Evolutionary conservation across 169 alveolate genomes (phyloP).

Genomic region (Condylostoma magnum): DNA sequence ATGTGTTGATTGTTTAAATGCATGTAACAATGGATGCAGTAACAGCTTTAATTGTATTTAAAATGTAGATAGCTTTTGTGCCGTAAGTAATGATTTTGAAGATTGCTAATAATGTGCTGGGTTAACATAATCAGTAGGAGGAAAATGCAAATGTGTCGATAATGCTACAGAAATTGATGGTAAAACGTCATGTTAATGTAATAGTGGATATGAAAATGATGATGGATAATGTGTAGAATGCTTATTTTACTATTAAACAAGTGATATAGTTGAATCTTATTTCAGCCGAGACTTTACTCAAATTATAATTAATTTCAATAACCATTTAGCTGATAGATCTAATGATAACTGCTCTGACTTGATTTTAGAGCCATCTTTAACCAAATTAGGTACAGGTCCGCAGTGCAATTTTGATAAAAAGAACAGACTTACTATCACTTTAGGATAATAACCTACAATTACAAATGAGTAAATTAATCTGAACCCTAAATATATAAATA

Average conservation of each 20-base stretch:
- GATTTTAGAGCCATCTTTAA: too few relatives aligned
- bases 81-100: background rate
- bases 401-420: too few relatives aligned
- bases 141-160: background rate
- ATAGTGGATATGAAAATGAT: background rate
- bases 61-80: background rate
- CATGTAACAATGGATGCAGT: background rate
- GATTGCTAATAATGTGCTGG: background rate
- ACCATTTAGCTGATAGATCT: too few relatives aligned
- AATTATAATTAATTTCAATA: too few relatives aligned
- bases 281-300: background rate
- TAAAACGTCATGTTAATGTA: background rate
- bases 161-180: background rate
- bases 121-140: background rate
- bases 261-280: slow-evolving; percentile 10
- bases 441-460: too few relatives aligned
- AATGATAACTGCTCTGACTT: too few relatives aligned
- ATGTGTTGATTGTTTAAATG: background rate
- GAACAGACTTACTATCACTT: too few relatives aligned
- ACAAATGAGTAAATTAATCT: too few relatives aligned
- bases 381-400: too few relatives aligned
- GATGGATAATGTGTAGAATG: background rate
- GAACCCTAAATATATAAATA: too few relatives aligned
- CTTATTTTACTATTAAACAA: background rate
- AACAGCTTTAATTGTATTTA: background rate